Conservation (phyloP, 192 early-diverging fungal genomes). For the Coemansia sp. region DNA sequence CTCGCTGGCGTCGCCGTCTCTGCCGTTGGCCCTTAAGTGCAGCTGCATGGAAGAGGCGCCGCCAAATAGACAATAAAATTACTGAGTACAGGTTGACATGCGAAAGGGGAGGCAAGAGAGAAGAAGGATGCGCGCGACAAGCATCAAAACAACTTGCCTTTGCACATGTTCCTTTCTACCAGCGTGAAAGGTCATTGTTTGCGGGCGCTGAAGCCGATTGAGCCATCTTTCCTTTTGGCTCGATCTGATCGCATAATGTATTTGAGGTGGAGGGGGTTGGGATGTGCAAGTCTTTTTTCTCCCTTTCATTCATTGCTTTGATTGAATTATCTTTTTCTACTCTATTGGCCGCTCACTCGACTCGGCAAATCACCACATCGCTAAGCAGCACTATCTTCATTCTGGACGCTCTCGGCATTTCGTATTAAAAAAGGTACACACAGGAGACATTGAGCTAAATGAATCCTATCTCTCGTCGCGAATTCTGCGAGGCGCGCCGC, state of each 20-base stretch:
- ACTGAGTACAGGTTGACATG: neutral
- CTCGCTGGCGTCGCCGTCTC: neutral
- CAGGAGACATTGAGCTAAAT: neutral
- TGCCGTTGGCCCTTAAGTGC: conserved; percentile 10
- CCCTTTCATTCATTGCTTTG: no score
- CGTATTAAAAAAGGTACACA: neutral
- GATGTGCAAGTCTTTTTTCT: no score
- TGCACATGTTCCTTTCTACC: neutral
- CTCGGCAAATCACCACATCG: neutral
- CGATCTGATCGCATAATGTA: no score
- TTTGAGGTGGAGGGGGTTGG: no score
- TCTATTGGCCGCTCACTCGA: neutral
- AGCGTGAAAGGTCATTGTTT: no score
- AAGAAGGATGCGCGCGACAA: neutral
- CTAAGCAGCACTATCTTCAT: neutral
- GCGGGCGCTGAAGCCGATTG: no score
- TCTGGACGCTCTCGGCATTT: neutral
- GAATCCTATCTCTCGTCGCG: neutral
- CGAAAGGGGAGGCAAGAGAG: neutral
- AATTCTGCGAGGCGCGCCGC: neutral
- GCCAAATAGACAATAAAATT: neutral
- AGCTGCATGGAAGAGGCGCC: conserved; percentile 5
- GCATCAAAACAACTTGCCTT: neutral
- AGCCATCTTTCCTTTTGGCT: no score
- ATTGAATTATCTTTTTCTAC: neutral